Percentiles rank a stretch among this genome's conserved stretches.
phyloP scores from a whole-genome alignment of 139 green algal species.

The Coelastrella sp. region DNA sequence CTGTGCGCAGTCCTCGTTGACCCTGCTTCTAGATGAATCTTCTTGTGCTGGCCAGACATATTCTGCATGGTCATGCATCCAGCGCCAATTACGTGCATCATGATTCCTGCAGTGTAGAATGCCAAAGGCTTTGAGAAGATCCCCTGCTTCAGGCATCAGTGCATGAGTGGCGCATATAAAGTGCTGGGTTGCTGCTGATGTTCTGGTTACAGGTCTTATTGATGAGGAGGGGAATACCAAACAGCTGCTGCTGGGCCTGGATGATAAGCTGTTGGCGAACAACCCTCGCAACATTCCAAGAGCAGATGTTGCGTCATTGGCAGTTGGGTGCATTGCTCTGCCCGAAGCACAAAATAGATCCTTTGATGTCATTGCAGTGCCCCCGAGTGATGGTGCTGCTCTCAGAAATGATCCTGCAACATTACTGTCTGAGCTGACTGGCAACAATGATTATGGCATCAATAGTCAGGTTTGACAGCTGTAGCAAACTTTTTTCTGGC shows the following conservation, averaged over 20 bases:
- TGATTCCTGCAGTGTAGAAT: no score
- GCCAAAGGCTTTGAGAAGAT: no score
- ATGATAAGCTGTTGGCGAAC: conserved; percentile 78
- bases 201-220: conserved; percentile 63
- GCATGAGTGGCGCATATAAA: no score
- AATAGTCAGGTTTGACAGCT: conserved; percentile 52
- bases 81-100: no score
- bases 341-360: conserved; percentile 22
- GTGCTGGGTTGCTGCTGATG: neutral
- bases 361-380: conserved; percentile 38
- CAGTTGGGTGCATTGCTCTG: conserved; percentile 40
- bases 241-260: conserved; percentile 80
- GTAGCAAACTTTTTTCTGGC: neutral
- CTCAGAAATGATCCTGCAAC: neutral
- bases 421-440: conserved; percentile 2
- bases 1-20: no score
- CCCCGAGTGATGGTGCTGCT: neutral
- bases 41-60: neutral
- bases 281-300: conserved; percentile 72
- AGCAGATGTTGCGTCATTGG: conserved; percentile 77
- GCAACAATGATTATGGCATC: conserved; percentile 64
- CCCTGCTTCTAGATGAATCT: no score
- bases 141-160: no score
- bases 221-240: conserved; percentile 76
- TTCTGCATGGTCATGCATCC: neutral